Evolutionary conservation across 805 yeast species (phyloP), one percentile per base, ranked within the genome.

Genomic region (Metschnikowia lachancei): DNA sequence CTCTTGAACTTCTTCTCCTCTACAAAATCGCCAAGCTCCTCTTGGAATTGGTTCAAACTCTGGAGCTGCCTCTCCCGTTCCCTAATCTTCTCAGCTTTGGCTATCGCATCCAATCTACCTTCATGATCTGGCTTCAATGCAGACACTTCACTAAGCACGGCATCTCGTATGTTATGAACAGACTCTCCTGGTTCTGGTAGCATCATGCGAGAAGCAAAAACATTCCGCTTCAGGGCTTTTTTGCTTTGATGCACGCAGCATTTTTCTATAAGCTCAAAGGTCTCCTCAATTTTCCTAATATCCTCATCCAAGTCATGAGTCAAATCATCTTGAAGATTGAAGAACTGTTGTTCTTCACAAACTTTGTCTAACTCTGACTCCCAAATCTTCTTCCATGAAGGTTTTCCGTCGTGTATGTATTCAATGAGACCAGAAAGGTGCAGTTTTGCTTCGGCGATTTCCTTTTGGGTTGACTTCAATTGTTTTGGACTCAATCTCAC

Each of bases 291-390:
- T 56, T 82, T 85, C 19, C 76, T 78, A 28, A 94, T 66, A 65
- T 94, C 99, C 51, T 88, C 94, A 35, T 77, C 79, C 52, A 94
- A 67, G 60, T 92, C 95, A 26, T 74, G 75, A 1, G 88, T 80
- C 45, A 95, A 76, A 50, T 88, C 96, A 57, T 89, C 97, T 64
- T 92, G 97, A 16, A 89, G 75, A 46, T 87, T 87, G 67, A 91
- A 81, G 63, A 89, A 89, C 54, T 92, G 95, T 63, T 94, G 98
- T 59, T 91, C 97, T 58, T 89, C 96, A 53, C 96, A 85, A 12
- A 94, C 92, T 31, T 84, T 83, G 50, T 89, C 94, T 46, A 94
- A 75, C 60, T 90, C 97, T 4, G 83, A 71, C 61, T 91, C 97
- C 97, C 99, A 92, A 8, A 88, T 83, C 54, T 80, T 80, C 60